A percentile compares a stretch with the other conserved stretches of the same genome.
Evolutionary conservation across 106 monocot species (phyloP).

Genomic region (Amphibolis antarctica): DNA sequence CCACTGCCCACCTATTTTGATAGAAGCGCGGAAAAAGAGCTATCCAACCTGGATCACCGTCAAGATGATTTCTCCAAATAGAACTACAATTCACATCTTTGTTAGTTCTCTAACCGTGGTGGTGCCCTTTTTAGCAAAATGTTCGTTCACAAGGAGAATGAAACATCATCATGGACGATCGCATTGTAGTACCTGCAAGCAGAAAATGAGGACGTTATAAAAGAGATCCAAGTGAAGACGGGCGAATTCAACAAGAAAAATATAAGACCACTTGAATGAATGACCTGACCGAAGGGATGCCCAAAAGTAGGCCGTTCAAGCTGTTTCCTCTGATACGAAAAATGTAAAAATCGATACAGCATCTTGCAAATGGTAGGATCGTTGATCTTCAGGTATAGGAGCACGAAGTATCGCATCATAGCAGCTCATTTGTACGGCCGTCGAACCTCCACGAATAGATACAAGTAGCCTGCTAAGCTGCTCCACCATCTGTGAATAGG

Average conservation of each 20-base stretch:
- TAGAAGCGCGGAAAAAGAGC: too few species aligned
- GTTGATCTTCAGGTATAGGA: conserved; percentile 60
- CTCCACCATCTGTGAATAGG: conserved; percentile 79
- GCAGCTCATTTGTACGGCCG: conserved; percentile 65
- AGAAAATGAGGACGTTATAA: not conserved
- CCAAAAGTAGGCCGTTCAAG: not conserved
- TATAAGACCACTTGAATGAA: not conserved
- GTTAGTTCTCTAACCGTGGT: too few species aligned
- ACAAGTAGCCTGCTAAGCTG: conserved; percentile 46
- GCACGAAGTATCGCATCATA: conserved; percentile 71
- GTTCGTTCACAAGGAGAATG: too few species aligned
- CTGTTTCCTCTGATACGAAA: conserved; percentile 31
- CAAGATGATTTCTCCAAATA: too few species aligned
- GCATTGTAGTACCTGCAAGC: too few species aligned
- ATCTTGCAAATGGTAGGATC: conserved; percentile 53
- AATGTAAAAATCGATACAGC: conserved; percentile 79
- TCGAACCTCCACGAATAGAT: conserved; percentile 36
- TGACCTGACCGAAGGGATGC: too few species aligned
- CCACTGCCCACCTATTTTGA: too few species aligned
- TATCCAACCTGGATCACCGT: too few species aligned
- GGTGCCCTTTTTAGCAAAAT: too few species aligned
- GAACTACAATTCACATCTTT: too few species aligned
- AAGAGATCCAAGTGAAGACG: not conserved
- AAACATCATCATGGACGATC: too few species aligned
- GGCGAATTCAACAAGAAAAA: not conserved